phyloP scores from a whole-genome alignment of 2,329 filamentous ascomycete species.

The Xylaria hypoxylon region DNA sequence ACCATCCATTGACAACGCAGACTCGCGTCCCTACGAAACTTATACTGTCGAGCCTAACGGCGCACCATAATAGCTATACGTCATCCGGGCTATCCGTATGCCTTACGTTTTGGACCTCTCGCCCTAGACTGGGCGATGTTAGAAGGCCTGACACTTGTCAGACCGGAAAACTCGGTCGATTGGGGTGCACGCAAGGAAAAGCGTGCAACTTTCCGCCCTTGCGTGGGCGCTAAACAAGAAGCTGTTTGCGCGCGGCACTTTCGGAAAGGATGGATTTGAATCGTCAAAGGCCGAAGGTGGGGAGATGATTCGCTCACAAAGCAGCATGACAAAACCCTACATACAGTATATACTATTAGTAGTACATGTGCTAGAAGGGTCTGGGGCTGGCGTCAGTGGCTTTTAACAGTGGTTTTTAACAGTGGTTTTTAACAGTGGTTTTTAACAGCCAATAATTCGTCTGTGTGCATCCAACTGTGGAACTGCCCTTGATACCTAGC shows the following conservation, averaged over 20 bases:
- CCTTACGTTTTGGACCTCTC: slow-evolving; percentile 27
- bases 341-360: too few relatives aligned
- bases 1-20: background rate
- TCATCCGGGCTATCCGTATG: slow-evolving; percentile 32
- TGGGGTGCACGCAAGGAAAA: slow-evolving; percentile 1
- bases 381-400: slow-evolving; percentile 19
- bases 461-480: background rate
- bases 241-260: slow-evolving; percentile 35
- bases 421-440: too few relatives aligned
- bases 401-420: too few relatives aligned
- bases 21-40: slow-evolving; percentile 19
- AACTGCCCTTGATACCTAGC: background rate
- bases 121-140: background rate
- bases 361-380: slow-evolving; percentile 6
- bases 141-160: slow-evolving; percentile 17
- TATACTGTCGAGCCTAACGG: slow-evolving; percentile 16
- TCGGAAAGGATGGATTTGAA: slow-evolving; percentile 7
- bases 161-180: slow-evolving; percentile 23
- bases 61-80: slow-evolving; percentile 13
- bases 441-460: slow-evolving; percentile 14
- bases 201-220: background rate
- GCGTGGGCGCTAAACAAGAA: slow-evolving; percentile 21
- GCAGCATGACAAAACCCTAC: slow-evolving; percentile 20
- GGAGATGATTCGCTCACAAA: slow-evolving; percentile 32
- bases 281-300: background rate